phyloP scores from a whole-genome alignment of 805 yeast genomes.

The Kluyveromyces nonfermentans region DNA sequence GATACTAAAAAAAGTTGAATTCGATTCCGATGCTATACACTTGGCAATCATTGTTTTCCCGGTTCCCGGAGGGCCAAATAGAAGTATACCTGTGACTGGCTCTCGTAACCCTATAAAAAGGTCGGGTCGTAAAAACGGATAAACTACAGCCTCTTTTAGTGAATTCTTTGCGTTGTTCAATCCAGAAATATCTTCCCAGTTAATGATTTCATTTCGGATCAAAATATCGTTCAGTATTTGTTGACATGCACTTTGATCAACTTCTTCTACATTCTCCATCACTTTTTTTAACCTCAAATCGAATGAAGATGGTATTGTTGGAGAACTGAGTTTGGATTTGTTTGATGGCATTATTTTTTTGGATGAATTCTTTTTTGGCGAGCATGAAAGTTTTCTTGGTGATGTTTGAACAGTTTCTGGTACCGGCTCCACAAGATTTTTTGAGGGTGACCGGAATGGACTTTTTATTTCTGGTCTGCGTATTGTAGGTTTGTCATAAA shows the following conservation, averaged over 20 bases:
- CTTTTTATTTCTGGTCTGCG: constrained; percentile 14
- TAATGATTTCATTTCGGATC: constrained; percentile 81
- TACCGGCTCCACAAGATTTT: background rate
- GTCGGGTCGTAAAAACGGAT: constrained; percentile 91
- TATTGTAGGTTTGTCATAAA: constrained; percentile 14
- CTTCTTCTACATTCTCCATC: constrained; percentile 42
- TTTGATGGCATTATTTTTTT: background rate
- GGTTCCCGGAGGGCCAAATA: constrained; percentile 98
- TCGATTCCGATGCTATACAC: constrained; percentile 93
- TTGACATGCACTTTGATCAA: constrained; percentile 68
- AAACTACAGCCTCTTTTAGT: constrained; percentile 88
- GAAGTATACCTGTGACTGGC: constrained; percentile 91
- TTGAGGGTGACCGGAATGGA: constrained; percentile 7
- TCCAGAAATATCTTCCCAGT: constrained; percentile 95
- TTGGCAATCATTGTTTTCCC: constrained; percentile 96
- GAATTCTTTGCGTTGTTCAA: constrained; percentile 80
- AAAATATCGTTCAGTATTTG: constrained; percentile 85
- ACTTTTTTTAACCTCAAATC: constrained; percentile 9
- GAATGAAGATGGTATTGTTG: constrained; percentile 3
- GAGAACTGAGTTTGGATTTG: constrained; percentile 1
- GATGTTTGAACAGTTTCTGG: background rate
- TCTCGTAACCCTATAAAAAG: constrained; percentile 83
- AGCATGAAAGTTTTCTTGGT: background rate
- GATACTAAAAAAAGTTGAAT: constrained; percentile 85
- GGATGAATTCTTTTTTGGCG: background rate